A percentile compares a stretch with the other conserved stretches of the same genome.
Conservation (phyloP, 1,139 yeast genomes). For the Protomyces gravidus region DNA sequence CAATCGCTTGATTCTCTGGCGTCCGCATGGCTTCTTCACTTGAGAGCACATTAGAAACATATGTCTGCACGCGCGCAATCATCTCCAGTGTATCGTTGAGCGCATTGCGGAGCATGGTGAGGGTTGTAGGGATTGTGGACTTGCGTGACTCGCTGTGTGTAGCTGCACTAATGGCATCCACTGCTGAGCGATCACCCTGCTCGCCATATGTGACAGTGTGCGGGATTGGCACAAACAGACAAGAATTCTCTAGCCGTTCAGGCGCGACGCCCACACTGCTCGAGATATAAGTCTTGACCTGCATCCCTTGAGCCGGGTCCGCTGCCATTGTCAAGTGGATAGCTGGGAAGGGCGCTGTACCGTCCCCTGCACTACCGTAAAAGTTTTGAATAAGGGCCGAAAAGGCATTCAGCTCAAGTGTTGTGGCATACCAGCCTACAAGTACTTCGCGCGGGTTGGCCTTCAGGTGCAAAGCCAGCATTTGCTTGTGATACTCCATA, state of each 20-base stretch:
- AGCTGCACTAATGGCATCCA: constrained; percentile 42
- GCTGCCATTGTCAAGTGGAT: constrained; percentile 63
- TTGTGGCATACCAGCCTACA: constrained; percentile 85
- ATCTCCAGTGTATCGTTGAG: constrained; percentile 54
- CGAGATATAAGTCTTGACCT: constrained; percentile 66
- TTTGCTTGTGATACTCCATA: constrained; percentile 65
- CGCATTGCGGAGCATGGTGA: constrained; percentile 52
- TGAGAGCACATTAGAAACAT: constrained; percentile 46
- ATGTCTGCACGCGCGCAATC: constrained; percentile 55
- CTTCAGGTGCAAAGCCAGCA: constrained; percentile 69
- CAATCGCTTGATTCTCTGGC: constrained; percentile 51
- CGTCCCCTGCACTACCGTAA: constrained; percentile 47
- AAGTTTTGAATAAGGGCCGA: constrained; percentile 84
- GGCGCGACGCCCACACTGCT: constrained; percentile 62
- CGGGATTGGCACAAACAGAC: constrained; percentile 74
- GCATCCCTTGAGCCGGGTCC: constrained; percentile 44
- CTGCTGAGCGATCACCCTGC: constrained; percentile 53
- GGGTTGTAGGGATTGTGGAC: constrained; percentile 44
- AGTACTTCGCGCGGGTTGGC: constrained; percentile 76
- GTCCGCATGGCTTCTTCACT: constrained; percentile 41
- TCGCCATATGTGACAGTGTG: constrained; percentile 57
- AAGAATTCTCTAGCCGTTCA: constrained; percentile 52
- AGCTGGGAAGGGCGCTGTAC: constrained; percentile 62
- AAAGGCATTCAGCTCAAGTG: constrained; percentile 61
- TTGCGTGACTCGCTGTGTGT: constrained; percentile 40